Base-by-base conservation (phyloP, 2,329 filamentous ascomycete species). In the Microsporum ferrugineum region DNA sequence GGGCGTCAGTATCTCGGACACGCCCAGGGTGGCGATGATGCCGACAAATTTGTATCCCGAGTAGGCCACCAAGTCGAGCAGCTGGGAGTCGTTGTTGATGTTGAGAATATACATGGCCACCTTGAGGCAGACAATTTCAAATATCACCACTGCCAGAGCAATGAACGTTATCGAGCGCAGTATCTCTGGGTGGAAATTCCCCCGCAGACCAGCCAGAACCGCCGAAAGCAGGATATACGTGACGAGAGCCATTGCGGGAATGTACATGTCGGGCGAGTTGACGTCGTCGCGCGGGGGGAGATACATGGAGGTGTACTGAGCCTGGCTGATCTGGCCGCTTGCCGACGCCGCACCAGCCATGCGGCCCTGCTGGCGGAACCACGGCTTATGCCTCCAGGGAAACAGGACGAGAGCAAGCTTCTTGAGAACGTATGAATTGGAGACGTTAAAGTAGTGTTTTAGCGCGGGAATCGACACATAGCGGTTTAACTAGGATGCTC, bases 371-470 rank as follows among this genome's bases (percentile, higher is more conserved):
- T 95, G 91, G 66, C 95, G 88, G 63, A 90, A 95, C 94, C 94
- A 99, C 4, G 92, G 92, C 78, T 91, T 91, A 76, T 99, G 95
- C 68, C 92, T 84, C 92, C 94, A 99, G 60, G 94, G 94, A 75
- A 97, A 96, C 63, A 99, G 85, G 62, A 99, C 92, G 62, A 99
- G 84, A 71, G 88, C 85, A 62, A 99, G 82, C 77, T 99, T 99
- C 77, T 87, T 90, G 71, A 95, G 81, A 71, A 99, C 94, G 76
- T 99, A 99, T 63, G 84, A 88, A 80, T 99, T 99, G 67, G 91
- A 95, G 65, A 99, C 94, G 77, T 97, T 96, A 80, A 99, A 99
- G 82, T 97, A 99, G 77, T 96, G 94, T 76, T 99, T 99, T 51
- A 99, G 82, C 17, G 90, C 89, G 12, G 88, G 87, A 68, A 97